Evolutionary conservation across 2,329 filamentous ascomycete species (phyloP), one percentile per base, ranked within the genome.

Genomic region (Colletotrichum camelliae): DNA sequence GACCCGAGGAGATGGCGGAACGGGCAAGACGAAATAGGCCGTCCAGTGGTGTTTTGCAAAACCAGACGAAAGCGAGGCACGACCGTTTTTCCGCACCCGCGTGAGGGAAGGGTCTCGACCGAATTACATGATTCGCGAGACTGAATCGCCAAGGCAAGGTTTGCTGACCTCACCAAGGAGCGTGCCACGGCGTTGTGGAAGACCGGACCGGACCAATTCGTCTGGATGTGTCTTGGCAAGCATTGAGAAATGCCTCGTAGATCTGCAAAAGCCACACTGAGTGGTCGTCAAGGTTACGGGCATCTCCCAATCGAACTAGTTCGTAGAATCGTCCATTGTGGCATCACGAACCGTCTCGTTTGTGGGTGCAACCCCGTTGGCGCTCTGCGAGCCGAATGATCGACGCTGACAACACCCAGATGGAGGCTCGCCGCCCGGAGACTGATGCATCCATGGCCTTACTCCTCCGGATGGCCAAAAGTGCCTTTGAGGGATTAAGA

Each of bases 121-220:
- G 33, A 37, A 52, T 52, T 60, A 52, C 52, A 37, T 37, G 39
- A 62, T 27, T 24, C 39, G 33, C 37, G 52, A 27, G 24, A 55
- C 24, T 61, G 62, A 73, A n/a, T 75, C 71, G 71, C 35, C 64
- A 65, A 48, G 33, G 16, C 58, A 48, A 52, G 73, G 58, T 65
- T 68, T 65, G 31, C 58, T 60, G 33, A 33, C 43, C 73, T 52
- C 43, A 52, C n/a, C 4, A 21, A 52, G 31, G 27, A 15, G 60
- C n/a, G 31, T 10, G 29, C n/a, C 43, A 52, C 43, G 43, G 43
- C n/a, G 12, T 21, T 52, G n/a, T 52, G 35, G 13, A 48, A 62
- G n/a, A 60, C 57, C 57, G n/a, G 43, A 52, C 43, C n/a, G n/a
- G 43, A 52, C 43, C n/a, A 52, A 52, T 52, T 52, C n/a, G 43